Conservation (phyloP, 805 yeast species). For the Isabelozyma rhagii region DNA sequence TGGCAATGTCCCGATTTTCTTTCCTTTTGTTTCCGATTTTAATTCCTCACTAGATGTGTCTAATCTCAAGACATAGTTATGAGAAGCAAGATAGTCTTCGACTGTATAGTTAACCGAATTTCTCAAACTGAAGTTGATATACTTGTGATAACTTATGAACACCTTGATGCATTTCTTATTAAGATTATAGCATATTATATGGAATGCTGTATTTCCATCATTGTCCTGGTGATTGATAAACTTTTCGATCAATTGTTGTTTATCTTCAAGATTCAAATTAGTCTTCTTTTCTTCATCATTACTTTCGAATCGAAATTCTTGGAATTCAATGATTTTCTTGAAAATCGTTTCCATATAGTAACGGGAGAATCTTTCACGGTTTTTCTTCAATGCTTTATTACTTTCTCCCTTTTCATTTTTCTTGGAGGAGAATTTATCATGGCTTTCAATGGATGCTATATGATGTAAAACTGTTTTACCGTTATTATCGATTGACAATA, state of each 20-base stretch:
- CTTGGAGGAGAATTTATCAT: neutral
- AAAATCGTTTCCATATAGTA: conserved; percentile 39
- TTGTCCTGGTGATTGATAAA: conserved; percentile 85
- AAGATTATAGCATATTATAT: conserved; percentile 80
- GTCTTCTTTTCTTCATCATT: conserved; percentile 1
- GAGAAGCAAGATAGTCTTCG: conserved; percentile 39
- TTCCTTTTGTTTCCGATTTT: conserved; percentile 4
- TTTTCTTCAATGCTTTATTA: conserved; percentile 10
- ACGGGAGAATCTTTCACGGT: conserved; percentile 34
- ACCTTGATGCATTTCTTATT: conserved; percentile 74
- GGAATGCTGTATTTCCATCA: conserved; percentile 93
- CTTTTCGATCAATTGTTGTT: conserved; percentile 27
- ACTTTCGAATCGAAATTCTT: conserved; percentile 11
- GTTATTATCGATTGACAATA: conserved; percentile 33
- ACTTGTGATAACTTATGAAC: conserved; percentile 80
- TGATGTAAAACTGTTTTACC: conserved; percentile 43
- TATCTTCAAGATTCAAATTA: conserved; percentile 2
- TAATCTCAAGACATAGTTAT: conserved; percentile 23
- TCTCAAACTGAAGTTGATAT: conserved; percentile 42
- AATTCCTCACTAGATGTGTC: conserved; percentile 11
- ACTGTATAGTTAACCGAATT: conserved; percentile 45
- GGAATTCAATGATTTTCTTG: conserved; percentile 28
- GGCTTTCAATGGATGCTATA: conserved; percentile 21
- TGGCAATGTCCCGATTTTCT: neutral
- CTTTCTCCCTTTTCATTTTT: neutral